Evolutionary conservation across 352 stramenopile species (phyloP).

Genomic region (Peronospora destructor): DNA sequence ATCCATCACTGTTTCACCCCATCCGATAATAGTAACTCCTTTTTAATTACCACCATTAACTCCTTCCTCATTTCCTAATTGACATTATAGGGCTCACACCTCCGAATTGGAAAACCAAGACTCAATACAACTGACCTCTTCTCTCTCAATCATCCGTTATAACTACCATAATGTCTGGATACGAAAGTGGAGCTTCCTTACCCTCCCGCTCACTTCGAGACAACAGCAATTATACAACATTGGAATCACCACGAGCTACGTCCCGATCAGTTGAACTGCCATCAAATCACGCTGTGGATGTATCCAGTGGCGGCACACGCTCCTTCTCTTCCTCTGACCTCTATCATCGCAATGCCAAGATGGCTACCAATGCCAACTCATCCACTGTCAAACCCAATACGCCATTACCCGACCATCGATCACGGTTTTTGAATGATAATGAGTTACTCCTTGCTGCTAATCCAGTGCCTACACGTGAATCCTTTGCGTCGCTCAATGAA

Average conservation of each 20-base stretch:
- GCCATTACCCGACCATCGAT: slow-evolving; percentile 33
- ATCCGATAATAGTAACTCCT: slow-evolving; percentile 1
- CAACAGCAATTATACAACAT: slow-evolving; percentile 14
- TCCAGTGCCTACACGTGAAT: slow-evolving; percentile 37
- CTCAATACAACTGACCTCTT: background rate
- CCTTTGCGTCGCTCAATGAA: slow-evolving; percentile 50
- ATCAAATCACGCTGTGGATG: slow-evolving; percentile 22
- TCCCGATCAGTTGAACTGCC: slow-evolving; percentile 18
- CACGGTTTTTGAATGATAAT: slow-evolving; percentile 53
- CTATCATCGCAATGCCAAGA: slow-evolving; percentile 23
- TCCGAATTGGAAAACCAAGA: background rate
- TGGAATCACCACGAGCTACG: slow-evolving; percentile 24
- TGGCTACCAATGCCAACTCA: slow-evolving; percentile 24
- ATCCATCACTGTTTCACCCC: slow-evolving; percentile 16
- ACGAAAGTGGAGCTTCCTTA: slow-evolving; percentile 27
- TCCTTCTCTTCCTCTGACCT: slow-evolving; percentile 30
- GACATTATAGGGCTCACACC: slow-evolving; percentile 18
- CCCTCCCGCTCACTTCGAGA: slow-evolving; percentile 27
- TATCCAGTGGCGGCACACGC: slow-evolving; percentile 14
- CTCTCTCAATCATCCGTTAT: background rate
- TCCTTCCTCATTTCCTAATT: slow-evolving; percentile 25
- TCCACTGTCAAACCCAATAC: slow-evolving; percentile 8
- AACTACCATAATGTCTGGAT: slow-evolving; percentile 23
- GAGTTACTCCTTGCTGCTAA: slow-evolving; percentile 51
- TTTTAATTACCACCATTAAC: background rate